Conservation (phyloP, 176 grass and related monocot genomes). For the Pontederia crassipes region DNA sequence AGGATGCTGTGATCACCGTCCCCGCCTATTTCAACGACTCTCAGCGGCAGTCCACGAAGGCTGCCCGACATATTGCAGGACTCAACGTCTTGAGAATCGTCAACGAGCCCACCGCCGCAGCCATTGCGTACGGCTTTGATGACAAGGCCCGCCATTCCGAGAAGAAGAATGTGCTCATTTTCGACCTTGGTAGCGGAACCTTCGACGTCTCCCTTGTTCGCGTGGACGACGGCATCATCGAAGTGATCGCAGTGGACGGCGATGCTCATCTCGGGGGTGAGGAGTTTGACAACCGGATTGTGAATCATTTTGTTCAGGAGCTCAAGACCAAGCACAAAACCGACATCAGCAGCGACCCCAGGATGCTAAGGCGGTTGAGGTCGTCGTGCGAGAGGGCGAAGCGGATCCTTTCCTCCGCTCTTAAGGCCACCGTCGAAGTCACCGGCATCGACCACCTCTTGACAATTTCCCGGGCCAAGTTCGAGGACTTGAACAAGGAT, state of each 20-base stretch:
- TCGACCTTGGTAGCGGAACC: neutral
- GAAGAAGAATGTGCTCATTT: neutral
- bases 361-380: neutral
- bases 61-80: neutral
- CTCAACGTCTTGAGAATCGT: neutral
- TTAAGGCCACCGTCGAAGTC: neutral
- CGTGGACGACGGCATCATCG: neutral
- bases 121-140: neutral
- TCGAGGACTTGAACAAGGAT: neutral
- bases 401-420: neutral
- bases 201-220: neutral
- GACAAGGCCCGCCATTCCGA: neutral
- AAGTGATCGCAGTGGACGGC: neutral
- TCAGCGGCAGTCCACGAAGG: neutral
- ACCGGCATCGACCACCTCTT: neutral
- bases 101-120: neutral
- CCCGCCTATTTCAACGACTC: neutral
- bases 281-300: neutral
- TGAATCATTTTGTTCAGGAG: neutral
- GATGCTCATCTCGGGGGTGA: neutral
- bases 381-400: neutral
- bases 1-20: neutral
- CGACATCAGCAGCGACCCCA: neutral
- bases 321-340: neutral
- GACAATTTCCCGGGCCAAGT: neutral